A percentile compares a stretch with the other conserved stretches of the same genome.
phyloP scores from a whole-genome alignment of 192 early-diverging fungal species.

The Paraglomus brasilianum region DNA sequence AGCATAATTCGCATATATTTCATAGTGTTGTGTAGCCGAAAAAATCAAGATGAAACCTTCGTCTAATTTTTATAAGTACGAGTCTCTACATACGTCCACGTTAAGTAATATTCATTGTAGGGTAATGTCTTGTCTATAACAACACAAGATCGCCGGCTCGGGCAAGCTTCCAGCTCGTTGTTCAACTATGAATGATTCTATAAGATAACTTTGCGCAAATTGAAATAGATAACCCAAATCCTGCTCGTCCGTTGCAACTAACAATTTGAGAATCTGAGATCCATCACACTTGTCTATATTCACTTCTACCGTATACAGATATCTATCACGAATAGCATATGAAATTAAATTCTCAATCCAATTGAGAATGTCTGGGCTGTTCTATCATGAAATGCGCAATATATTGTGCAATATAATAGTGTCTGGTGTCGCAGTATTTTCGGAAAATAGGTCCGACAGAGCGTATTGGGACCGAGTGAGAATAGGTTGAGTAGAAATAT shows the following conservation, averaged over 20 bases:
- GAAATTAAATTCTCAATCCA: constrained; percentile 38
- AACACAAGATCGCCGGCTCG: no score
- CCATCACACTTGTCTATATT: constrained; percentile 13
- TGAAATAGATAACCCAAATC: constrained; percentile 5
- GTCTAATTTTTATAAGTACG: no score
- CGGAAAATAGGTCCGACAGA: constrained; percentile 48
- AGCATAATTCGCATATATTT: no score
- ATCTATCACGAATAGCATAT: constrained; percentile 29
- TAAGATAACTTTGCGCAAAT: constrained; percentile 11
- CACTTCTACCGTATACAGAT: constrained; percentile 30
- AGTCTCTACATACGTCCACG: no score
- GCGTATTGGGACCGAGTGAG: constrained; percentile 73
- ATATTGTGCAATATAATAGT: constrained; percentile 67
- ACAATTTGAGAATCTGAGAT: constrained; percentile 9
- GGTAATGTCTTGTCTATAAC: no score
- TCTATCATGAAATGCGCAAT: constrained; percentile 77
- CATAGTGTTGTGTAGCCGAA: no score
- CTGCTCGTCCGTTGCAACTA: constrained; percentile 20
- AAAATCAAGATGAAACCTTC: no score
- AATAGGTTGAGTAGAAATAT: constrained; percentile 80
- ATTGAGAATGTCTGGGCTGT: constrained; percentile 60
- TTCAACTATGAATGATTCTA: constrained; percentile 11
- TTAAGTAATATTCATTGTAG: no score
- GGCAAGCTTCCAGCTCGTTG: not conserved
- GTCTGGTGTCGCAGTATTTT: constrained; percentile 48